Base-by-base conservation (phyloP, 139 green algal species). In the Chlorella sp. region DNA sequence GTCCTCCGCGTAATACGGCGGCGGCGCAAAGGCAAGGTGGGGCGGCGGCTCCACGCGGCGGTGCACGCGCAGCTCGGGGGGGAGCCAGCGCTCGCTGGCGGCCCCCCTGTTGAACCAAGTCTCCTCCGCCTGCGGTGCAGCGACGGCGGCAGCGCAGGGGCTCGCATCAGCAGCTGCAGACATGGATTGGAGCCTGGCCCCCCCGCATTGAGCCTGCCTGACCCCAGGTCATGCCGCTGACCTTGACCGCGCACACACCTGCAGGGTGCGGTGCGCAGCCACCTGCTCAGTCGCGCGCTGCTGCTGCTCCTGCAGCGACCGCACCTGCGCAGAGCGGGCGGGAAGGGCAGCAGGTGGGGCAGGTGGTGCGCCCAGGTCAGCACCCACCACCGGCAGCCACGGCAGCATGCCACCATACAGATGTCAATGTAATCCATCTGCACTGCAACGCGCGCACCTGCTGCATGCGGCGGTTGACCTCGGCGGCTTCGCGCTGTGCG, bases 51-150 rank as follows among this genome's bases (percentile, higher is more conserved):
- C n/a, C n/a, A n/a, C 60, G 14, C 72, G 72, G 33, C 71, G 72
- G 60, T 78, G 71, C 33, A 81, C 38, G 19, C 79, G 73, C 12
- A 45, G 58, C 45, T 81, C 79, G 3, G 79, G 79, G 15, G 79
- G 73, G 35, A 84, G 73, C 79, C 79, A 84, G 43, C 76, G 77
- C 66, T 84, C 79, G 41, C 46, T 70, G 27, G 79, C 59, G 3
- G 79, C 79, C 7, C 79, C 79, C 23, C 48, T 46, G 48, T 81
- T 81, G 56, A 84, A 81, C 45, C 67, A 84, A 29, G 43, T 66
- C 25, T 77, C 73, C 79, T 84, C 72, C 77, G 58, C 35, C 25
- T 9, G 7, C 41, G 56, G 56, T 12, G 56, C 3, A 12, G 29
- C 23, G 8, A 12, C 5, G 56, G 27, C 23, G 56, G 29, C 56